Evolutionary conservation across 2,329 filamentous ascomycete species (phyloP).

Genomic region (Trichophyton benhamiae): DNA sequence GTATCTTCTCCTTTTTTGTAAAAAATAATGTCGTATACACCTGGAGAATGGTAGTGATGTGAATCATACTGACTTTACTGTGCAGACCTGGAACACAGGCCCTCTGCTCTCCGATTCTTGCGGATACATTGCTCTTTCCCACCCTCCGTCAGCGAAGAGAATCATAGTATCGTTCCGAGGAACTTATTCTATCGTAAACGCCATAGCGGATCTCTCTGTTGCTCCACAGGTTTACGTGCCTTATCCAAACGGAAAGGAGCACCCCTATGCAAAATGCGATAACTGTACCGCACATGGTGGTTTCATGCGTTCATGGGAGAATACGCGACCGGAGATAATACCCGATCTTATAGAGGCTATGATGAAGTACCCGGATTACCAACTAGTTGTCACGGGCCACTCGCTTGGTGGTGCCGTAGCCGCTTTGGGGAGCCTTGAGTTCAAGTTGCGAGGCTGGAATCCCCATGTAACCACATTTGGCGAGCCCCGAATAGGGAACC

Average conservation of each 20-base stretch:
- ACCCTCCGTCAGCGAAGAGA: constrained; percentile 45
- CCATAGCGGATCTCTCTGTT: constrained; percentile 78
- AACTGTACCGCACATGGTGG: constrained; percentile 91
- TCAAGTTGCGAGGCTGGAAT: constrained; percentile 62
- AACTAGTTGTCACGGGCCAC: constrained; percentile 72
- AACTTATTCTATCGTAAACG: constrained; percentile 87
- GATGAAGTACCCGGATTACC: constrained; percentile 54
- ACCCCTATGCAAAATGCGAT: constrained; percentile 43
- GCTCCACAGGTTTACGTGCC: constrained; percentile 82
- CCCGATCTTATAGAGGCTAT: constrained; percentile 51
- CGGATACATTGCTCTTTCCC: constrained; percentile 85
- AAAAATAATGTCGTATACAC: too few species aligned
- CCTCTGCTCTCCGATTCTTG: constrained; percentile 77
- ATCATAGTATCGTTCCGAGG: constrained; percentile 86
- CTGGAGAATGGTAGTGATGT: neutral
- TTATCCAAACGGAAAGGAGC: constrained; percentile 43
- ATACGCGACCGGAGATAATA: constrained; percentile 58
- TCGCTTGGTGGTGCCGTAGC: constrained; percentile 88
- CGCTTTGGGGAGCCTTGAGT: constrained; percentile 71
- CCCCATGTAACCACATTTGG: constrained; percentile 82
- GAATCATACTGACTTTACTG: neutral
- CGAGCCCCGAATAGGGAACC: constrained; percentile 57
- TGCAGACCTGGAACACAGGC: constrained; percentile 76
- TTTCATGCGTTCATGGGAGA: constrained; percentile 74
- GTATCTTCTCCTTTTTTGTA: constrained; percentile 6